Evolutionary conservation across 345 rosid genomes (phyloP), one percentile per base, ranked within the genome.

Genomic region (Ceriops tagal): DNA sequence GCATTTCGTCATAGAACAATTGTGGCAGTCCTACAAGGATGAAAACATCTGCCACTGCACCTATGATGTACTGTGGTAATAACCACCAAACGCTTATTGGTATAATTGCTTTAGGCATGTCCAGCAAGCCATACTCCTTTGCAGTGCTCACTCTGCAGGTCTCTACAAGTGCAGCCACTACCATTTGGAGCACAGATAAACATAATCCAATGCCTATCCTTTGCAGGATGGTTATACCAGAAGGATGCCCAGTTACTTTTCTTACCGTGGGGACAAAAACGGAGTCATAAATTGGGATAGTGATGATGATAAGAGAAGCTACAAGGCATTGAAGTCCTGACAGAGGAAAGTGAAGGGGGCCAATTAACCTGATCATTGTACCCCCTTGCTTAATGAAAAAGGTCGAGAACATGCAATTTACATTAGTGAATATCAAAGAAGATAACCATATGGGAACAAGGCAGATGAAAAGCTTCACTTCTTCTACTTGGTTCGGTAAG

Each of bases 1-100:
- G 98, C 89, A 93, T 78, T 71, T 93, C 91, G 68, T 87, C 91
- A 65, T 93, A 93, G 79, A 91, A 93, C 78, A 93, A 35, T 77
- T 89, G 90, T 76, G 88, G 93, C 71, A 93, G 68, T 18, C 98
- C 97, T n/a, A 93, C 84, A 6, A 93, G 68, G 4, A 85, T 66
- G 76, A 89, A 88, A 5, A 79, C 88, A 37, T 91, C 97, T 4
- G 83, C 82, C 0, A 87, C 11, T 27, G 87, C 92, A 0, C 79
- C 71, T 6, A 91, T 73, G 31, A 87, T 66, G 70, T 91, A 91
- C 24, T 91, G 98, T 0, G 98, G 98, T 18, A 91, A 81, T 57
- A 93, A 67, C 96, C 96, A 89, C 88, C 91, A 87, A 10, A 92
- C 69, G 8, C 84, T 82, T 87, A 93, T 88, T 0, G 98, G 97